A percentile compares a stretch with the other conserved stretches of the same genome.
Evolutionary conservation across 352 stramenopile species (phyloP).

Genomic region (Thalassiosira hispida): DNA sequence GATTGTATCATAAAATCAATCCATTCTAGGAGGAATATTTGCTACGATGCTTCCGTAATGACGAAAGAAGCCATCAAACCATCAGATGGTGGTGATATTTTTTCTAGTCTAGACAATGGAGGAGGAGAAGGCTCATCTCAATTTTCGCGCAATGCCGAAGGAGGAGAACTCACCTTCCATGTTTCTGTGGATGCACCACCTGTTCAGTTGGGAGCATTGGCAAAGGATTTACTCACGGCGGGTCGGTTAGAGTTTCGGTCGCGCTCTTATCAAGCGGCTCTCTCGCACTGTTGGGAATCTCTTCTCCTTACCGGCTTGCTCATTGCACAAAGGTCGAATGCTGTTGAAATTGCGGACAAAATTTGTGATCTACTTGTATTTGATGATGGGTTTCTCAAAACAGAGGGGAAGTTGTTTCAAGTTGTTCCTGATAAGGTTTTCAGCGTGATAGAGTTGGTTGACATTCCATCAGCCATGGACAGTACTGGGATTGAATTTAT

Average conservation of each 20-base stretch:
- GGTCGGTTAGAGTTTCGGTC: slow-evolving; percentile 52
- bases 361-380: slow-evolving; percentile 34
- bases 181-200: slow-evolving; percentile 26
- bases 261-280: slow-evolving; percentile 46
- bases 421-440: slow-evolving; percentile 45
- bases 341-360: slow-evolving; percentile 7
- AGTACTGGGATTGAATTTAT: slow-evolving; percentile 29
- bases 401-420: slow-evolving; percentile 28
- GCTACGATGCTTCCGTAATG: slow-evolving; percentile 27
- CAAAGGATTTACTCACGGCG: slow-evolving; percentile 51
- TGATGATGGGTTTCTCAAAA: slow-evolving; percentile 30
- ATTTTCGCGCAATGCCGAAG: slow-evolving; percentile 14
- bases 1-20: slow-evolving; percentile 62
- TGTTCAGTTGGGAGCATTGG: slow-evolving; percentile 33
- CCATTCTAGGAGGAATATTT: slow-evolving; percentile 41
- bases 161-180: not conserved
- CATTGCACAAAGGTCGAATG: slow-evolving; percentile 11
- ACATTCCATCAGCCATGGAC: slow-evolving; percentile 13
- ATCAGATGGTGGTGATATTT: slow-evolving; percentile 17
- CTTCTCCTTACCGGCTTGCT: slow-evolving; percentile 46
- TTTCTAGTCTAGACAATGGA: slow-evolving; percentile 32
- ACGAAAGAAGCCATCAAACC: not conserved
- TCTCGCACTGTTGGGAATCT: slow-evolving; percentile 66
- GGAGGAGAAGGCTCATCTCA: not conserved
- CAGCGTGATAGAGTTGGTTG: slow-evolving; percentile 22